phyloP scores from a whole-genome alignment of 208 protist genomes.

The Acanthamoeba sp. region DNA sequence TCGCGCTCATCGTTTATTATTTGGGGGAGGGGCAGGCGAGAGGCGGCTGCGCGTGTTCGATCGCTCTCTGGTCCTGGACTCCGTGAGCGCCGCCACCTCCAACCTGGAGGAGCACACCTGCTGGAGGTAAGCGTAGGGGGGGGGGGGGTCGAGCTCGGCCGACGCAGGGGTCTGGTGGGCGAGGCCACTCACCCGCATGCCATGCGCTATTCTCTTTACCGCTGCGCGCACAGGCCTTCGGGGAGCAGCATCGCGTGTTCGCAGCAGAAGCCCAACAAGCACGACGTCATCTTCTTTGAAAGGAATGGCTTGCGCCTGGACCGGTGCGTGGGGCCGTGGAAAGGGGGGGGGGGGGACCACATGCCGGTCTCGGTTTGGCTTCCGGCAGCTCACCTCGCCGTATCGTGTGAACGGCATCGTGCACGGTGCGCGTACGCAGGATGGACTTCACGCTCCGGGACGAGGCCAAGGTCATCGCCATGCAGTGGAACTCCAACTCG shows the following conservation, averaged over 20 bases:
- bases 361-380: background rate
- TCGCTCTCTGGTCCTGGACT: conserved; percentile 77
- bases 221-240: conserved; percentile 71
- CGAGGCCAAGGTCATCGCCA: conserved; percentile 21
- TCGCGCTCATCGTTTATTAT: background rate
- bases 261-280: conserved; percentile 77
- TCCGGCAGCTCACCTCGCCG: background rate
- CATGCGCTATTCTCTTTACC: too few relatives aligned
- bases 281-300: conserved; percentile 88
- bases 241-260: conserved; percentile 81
- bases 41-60: conserved; percentile 76
- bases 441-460: conserved; percentile 68
- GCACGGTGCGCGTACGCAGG: background rate
- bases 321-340: too few relatives aligned
- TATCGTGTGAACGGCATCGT: too few relatives aligned
- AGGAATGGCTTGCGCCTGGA: conserved; percentile 86
- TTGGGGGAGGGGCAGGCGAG: background rate
- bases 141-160: too few relatives aligned
- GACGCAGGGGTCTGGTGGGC: too few relatives aligned
- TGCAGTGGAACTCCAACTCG: conserved; percentile 83
- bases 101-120: conserved; percentile 65
- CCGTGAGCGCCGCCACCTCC: conserved; percentile 67
- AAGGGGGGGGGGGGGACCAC: too few relatives aligned
- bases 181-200: too few relatives aligned
- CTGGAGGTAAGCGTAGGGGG: conserved; percentile 77